Base-by-base conservation (phyloP, 257 asterid species). In the Plectranthus barbatus region DNA sequence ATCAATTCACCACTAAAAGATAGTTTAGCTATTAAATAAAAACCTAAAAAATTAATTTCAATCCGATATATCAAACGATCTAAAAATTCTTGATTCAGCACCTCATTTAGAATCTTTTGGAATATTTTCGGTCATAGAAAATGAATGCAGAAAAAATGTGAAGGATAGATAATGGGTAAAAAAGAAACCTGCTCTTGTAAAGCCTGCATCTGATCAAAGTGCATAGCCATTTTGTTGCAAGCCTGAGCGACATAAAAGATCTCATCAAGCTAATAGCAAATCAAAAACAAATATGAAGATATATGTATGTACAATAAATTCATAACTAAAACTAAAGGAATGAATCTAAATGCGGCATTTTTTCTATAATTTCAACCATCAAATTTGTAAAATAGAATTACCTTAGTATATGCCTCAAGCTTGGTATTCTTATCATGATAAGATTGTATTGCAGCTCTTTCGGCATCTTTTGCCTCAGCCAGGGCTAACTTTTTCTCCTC, bases 151-250 rank as follows among this genome's bases (percentile, higher is more conserved):
- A 62, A 54, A 46, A 67, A 46, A 68, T 18, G 58, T 47, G 56
- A 49, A 69, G 42, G 70, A 62, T 61, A 41, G 45, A 23, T 41
- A 41, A 44, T 66, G 46, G 20, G 47, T 21, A 57, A 21, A 52
- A 64, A 67, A 57, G 62, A 89, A 68, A 92, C 97, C 97, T 89
- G 91, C 74, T 92, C 96, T 77, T 85, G 97, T 56, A 82, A 54
- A 46, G 84, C 84, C 79, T 83, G 91, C 90, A 92, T 79, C 83
- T 52, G 86, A 69, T 67, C 65, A 18, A 82, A 75, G 76, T 82
- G 91, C 75, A 80, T 93, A 59, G 86, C 75, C 72, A 93, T 60
- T 77, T 90, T 90, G 85, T 80, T 83, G 79, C 80, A 74, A 70
- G 90, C 92, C 99, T 93, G 91, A 68, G 26, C 44, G 45, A 17